A percentile compares a stretch with the other conserved stretches of the same genome.
Conservation (phyloP, 495 filamentous ascomycete species). For the Tuber aestivum region DNA sequence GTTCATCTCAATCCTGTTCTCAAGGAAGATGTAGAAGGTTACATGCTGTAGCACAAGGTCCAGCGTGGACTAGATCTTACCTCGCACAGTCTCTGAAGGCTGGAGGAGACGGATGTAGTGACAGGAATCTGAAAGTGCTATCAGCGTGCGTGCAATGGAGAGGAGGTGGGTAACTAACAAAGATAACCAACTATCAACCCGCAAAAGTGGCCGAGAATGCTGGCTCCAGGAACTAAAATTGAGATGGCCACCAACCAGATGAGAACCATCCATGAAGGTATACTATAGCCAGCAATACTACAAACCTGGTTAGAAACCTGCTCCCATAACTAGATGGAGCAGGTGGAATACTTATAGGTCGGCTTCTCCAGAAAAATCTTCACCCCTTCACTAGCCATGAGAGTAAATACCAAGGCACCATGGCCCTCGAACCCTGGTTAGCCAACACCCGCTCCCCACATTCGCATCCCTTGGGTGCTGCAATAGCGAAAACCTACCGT, state of each 20-base stretch:
- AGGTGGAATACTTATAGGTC: not conserved
- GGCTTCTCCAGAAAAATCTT: slow-evolving; percentile 57
- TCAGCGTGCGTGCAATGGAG: slow-evolving; percentile 2
- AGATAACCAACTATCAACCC: slow-evolving; percentile 76
- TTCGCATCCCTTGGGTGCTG: not conserved
- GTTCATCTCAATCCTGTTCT: slow-evolving; percentile 34
- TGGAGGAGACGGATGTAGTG: slow-evolving; percentile 39
- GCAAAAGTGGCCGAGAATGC: slow-evolving; percentile 78
- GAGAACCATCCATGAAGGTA: slow-evolving; percentile 91
- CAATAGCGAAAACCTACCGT: slow-evolving; percentile 53
- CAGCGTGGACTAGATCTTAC: slow-evolving; percentile 28
- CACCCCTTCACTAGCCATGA: slow-evolving; percentile 75
- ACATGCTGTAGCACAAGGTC: slow-evolving; percentile 31
- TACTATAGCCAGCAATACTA: slow-evolving; percentile 62
- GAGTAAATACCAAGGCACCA: slow-evolving; percentile 85
- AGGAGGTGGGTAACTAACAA: slow-evolving; percentile 53
- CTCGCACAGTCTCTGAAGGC: slow-evolving; percentile 39
- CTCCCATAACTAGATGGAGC: slow-evolving; percentile 7
- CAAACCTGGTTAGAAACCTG: slow-evolving; percentile 52
- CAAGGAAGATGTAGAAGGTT: slow-evolving; percentile 35
- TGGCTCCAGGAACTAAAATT: slow-evolving; percentile 71
- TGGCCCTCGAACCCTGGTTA: slow-evolving; percentile 4
- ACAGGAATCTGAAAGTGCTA: slow-evolving; percentile 29
- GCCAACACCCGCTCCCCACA: slow-evolving; percentile 1
- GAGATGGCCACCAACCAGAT: slow-evolving; percentile 63